Conservation (phyloP, 805 yeast species). For the Starmerella potacharoeniae region DNA sequence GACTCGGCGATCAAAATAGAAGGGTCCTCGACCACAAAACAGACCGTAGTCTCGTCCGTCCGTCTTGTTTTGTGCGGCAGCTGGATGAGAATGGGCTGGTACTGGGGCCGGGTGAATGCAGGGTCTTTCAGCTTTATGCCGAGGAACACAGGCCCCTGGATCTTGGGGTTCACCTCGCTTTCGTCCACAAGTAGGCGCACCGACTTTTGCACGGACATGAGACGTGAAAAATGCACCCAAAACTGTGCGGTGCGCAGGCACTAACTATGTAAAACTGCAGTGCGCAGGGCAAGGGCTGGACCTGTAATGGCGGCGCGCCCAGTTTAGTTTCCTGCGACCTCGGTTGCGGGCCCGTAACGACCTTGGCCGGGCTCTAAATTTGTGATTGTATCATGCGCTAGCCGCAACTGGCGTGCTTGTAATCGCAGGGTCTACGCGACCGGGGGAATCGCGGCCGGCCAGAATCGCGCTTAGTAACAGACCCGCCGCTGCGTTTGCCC, state of each 20-base stretch:
- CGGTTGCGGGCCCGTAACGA: no score
- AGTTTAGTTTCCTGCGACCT: no score
- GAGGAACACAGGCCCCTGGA: conserved; percentile 20
- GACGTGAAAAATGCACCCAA: background rate
- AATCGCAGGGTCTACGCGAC: no score
- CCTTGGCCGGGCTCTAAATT: no score
- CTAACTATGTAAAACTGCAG: background rate
- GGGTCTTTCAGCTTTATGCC: conserved; percentile 14
- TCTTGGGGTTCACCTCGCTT: conserved; percentile 10
- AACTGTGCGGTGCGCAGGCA: background rate
- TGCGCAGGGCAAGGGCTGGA: background rate
- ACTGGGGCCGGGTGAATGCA: conserved; percentile 13
- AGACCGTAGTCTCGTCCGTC: conserved; percentile 17
- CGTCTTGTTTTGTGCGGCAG: conserved; percentile 20
- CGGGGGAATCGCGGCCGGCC: no score
- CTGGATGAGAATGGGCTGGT: conserved; percentile 19
- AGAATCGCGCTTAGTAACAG: no score
- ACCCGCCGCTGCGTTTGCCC: background rate
- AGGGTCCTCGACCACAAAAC: conserved; percentile 24
- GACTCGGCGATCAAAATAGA: conserved; percentile 4
- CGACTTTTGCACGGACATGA: background rate
- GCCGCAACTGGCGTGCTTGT: no score
- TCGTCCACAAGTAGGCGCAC: conserved; percentile 18
- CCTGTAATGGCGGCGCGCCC: background rate
- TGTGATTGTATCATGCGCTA: no score